A percentile compares a stretch with the other conserved stretches of the same genome.
phyloP scores from a whole-genome alignment of 2,329 filamentous ascomycete species.

The Aureobasidium lini region DNA sequence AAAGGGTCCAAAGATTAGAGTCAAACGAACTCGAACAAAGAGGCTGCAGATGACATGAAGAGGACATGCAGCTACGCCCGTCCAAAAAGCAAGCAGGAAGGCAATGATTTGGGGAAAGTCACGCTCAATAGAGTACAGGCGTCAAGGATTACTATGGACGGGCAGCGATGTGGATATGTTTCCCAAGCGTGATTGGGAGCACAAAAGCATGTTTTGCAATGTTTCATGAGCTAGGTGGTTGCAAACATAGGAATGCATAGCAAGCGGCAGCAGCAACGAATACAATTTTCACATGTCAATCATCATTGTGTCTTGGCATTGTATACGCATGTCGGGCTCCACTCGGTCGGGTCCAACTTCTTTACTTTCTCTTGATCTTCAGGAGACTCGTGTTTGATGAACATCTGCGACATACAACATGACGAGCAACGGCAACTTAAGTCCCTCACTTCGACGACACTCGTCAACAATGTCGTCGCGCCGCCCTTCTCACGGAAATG shows the following conservation, averaged over 20 bases:
- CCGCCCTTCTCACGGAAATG: slow-evolving; percentile 34
- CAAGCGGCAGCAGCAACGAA: slow-evolving; percentile 1
- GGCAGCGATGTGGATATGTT: not conserved
- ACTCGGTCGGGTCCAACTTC: not conserved
- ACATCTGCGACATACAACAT: not conserved
- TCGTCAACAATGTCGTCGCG: slow-evolving; percentile 35
- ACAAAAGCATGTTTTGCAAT: slow-evolving; percentile 7
- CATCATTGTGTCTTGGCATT: not conserved
- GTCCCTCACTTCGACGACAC: slow-evolving; percentile 17
- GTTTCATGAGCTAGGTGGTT: not conserved
- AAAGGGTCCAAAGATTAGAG: not conserved
- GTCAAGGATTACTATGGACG: slow-evolving; percentile 4
- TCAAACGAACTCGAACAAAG: not conserved
- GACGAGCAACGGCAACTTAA: slow-evolving; percentile 2
- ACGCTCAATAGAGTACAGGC: not conserved
- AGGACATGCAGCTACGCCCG: slow-evolving; percentile 2
- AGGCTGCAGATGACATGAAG: not conserved
- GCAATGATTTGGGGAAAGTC: slow-evolving; percentile 13
- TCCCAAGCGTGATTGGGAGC: not conserved
- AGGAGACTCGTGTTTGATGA: not conserved
- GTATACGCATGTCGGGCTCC: not conserved
- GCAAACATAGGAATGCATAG: not conserved
- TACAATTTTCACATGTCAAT: slow-evolving; percentile 8
- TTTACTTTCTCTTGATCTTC: not conserved
- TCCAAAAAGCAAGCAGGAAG: slow-evolving; percentile 12